These are phyloP conservation scores for Kazachstania martiniae DNA, from an alignment of 805 yeast species.

Conservation along the genomic window DNA sequence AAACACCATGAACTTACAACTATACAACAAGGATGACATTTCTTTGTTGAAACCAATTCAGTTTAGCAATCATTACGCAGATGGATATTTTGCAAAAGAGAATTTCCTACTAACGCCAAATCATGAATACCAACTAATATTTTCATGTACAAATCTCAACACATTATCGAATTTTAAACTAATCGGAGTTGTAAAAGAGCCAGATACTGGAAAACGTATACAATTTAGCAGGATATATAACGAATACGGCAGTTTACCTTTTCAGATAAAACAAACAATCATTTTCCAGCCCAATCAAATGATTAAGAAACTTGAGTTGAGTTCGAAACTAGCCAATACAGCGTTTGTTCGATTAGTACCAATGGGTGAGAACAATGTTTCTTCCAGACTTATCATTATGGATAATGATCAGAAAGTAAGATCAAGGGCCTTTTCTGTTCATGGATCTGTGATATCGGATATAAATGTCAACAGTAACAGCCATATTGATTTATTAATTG, in stretches of 20 bases:
- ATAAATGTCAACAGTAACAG: no score
- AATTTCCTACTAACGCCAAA: constrained; percentile 13
- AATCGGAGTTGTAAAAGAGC: constrained; percentile 1
- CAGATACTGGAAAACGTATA: neutral
- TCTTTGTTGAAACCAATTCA: constrained; percentile 14
- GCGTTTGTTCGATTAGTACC: constrained; percentile 13
- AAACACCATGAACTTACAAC: constrained; percentile 13
- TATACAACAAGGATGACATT: constrained; percentile 15
- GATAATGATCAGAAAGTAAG: no score
- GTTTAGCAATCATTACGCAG: constrained; percentile 7
- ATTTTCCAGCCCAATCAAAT: constrained; percentile 6
- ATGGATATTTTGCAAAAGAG: constrained; percentile 5
- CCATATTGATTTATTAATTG: no score
- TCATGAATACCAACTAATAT: constrained; percentile 13
- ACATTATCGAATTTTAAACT: constrained; percentile 4
- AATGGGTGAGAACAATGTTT: neutral
- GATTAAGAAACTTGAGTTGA: no score
- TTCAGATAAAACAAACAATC: constrained; percentile 7
- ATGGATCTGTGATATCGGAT: no score
- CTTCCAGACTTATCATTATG: no score
- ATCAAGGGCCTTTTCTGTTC: no score
- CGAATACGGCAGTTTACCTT: constrained; percentile 17
- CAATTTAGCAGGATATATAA: constrained; percentile 7
- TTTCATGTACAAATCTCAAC: constrained; percentile 9
- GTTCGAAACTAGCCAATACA: constrained; percentile 4